phyloP scores from a whole-genome alignment of 202 grass and related monocot genomes.

The Schoenoplectus tabernaemontani region DNA sequence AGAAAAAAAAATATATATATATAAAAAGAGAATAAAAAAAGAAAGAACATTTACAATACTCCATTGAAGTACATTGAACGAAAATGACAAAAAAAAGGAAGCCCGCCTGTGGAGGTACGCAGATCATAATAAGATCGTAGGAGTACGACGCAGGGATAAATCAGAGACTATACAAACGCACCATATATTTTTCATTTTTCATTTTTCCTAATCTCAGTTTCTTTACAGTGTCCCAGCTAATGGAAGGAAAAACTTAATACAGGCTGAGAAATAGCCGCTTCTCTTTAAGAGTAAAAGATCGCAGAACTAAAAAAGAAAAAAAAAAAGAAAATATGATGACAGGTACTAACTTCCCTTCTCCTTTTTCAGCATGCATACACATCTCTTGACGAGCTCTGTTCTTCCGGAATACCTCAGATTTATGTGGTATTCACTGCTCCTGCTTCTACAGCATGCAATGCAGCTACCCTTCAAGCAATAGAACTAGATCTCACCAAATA shows the following conservation, averaged over 20 bases:
- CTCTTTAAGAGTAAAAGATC: conserved; percentile 2
- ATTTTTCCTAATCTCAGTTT: neutral
- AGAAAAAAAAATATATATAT: too few relatives aligned
- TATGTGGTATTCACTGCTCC: neutral
- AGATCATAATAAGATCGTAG: too few relatives aligned
- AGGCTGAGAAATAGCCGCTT: conserved; percentile 4
- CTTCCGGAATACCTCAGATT: neutral
- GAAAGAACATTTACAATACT: too few relatives aligned
- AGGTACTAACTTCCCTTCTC: neutral
- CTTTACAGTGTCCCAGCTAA: conserved; percentile 10
- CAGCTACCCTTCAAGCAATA: conserved; percentile 34
- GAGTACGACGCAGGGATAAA: neutral
- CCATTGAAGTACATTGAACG: too few relatives aligned
- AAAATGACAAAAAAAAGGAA: too few relatives aligned
- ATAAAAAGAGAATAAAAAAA: too few relatives aligned
- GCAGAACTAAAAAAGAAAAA: neutral
- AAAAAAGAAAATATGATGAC: too few relatives aligned
- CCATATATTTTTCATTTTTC: conserved; percentile 14
- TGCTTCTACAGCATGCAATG: neutral
- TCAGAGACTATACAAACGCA: neutral
- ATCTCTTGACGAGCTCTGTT: too few relatives aligned
- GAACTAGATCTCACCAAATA: conserved; percentile 79
- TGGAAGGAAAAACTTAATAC: neutral
- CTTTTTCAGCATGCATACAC: neutral
- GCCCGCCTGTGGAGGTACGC: too few relatives aligned